A percentile compares a stretch with the other conserved stretches of the same genome.
These are phyloP conservation scores for Fusarium brachygibbosum DNA, from an alignment of 2,329 filamentous ascomycete genomes.

Conservation along the genomic window DNA sequence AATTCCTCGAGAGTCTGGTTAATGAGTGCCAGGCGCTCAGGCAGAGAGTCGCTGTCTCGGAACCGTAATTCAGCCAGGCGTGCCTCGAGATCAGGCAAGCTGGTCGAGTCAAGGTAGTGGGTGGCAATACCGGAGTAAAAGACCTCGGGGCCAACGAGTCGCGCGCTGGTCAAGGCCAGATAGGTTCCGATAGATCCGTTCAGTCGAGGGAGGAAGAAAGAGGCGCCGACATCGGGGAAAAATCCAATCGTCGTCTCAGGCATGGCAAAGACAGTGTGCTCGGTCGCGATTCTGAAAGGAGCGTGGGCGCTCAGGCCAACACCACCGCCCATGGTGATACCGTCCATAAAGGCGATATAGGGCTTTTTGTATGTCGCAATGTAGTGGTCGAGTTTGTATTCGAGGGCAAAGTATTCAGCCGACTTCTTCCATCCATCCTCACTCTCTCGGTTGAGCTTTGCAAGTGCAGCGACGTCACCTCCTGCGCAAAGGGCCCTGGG, in stretches of 20 bases:
- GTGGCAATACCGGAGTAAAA: slow-evolving; percentile 95
- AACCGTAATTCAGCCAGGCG: slow-evolving; percentile 92
- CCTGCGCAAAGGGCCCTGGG: slow-evolving; percentile 90
- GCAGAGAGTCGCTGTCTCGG: slow-evolving; percentile 76
- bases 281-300: slow-evolving; percentile 95
- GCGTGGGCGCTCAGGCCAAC: slow-evolving; percentile 95
- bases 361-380: slow-evolving; percentile 96
- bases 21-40: slow-evolving; percentile 77
- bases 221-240: slow-evolving; percentile 97
- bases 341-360: slow-evolving; percentile 96
- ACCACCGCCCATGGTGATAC: slow-evolving; percentile 97
- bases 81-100: slow-evolving; percentile 82
- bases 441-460: slow-evolving; percentile 77
- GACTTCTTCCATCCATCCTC: slow-evolving; percentile 79
- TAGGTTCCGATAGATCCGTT: slow-evolving; percentile 91
- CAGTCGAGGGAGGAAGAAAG: slow-evolving; percentile 94
- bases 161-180: slow-evolving; percentile 90
- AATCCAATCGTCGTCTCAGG: slow-evolving; percentile 98
- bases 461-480: slow-evolving; percentile 88
- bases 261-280: slow-evolving; percentile 97
- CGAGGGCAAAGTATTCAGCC: slow-evolving; percentile 88
- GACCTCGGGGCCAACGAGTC: slow-evolving; percentile 83
- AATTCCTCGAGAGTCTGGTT: slow-evolving; percentile 94
- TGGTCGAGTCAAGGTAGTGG: slow-evolving; percentile 94
- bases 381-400: slow-evolving; percentile 96